Evolutionary conservation across 345 rosid genomes (phyloP).

Genomic region (Aegle marmelos): DNA sequence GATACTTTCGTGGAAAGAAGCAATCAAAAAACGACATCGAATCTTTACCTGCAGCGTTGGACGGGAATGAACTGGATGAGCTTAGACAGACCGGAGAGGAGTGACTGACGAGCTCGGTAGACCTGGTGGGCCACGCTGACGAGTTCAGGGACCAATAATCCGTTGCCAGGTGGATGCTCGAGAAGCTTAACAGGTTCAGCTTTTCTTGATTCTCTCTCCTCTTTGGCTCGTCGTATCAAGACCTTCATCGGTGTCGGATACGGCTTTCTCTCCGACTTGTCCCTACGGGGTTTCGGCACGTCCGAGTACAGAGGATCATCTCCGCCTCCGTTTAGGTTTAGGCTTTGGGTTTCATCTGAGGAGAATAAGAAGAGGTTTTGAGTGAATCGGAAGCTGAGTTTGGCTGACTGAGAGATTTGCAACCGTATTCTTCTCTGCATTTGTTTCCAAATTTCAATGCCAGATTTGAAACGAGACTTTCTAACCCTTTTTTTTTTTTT

Average conservation of each 20-base stretch:
- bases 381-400: conserved; percentile 18
- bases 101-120: conserved; percentile 44
- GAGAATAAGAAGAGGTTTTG: conserved; percentile 23
- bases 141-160: conserved; percentile 72
- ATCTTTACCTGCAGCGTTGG: conserved; percentile 64
- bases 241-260: conserved; percentile 72
- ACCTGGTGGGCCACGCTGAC: conserved; percentile 62
- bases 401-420: conserved; percentile 16
- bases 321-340: neutral
- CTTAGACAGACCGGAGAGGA: conserved; percentile 51
- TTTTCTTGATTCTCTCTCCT: conserved; percentile 61
- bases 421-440: conserved; percentile 36
- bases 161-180: conserved; percentile 71
- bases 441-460: neutral
- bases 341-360: conserved; percentile 4
- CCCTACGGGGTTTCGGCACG: conserved; percentile 61
- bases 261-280: conserved; percentile 82
- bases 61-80: conserved; percentile 46
- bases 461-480: neutral
- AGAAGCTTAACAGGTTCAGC: conserved; percentile 68
- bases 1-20: neutral
- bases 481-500: too few species aligned
- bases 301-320: conserved; percentile 55
- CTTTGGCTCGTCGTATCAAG: conserved; percentile 63
- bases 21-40: neutral